Evolutionary conservation across 148 eudicot species (phyloP).

Genomic region (Linanthus parryae): DNA sequence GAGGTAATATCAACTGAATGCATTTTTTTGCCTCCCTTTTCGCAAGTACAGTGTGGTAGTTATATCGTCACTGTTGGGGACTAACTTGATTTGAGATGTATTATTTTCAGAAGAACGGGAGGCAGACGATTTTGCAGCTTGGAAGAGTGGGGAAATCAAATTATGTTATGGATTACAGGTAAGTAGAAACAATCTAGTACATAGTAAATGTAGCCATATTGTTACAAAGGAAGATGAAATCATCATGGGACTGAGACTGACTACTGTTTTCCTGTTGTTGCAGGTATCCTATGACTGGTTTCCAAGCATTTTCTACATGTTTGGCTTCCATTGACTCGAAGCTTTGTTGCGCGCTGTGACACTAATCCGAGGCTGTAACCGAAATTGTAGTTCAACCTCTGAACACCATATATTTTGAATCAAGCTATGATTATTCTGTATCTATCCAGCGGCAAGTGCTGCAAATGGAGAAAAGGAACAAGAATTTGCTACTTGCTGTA

Average conservation of each 20-base stretch:
- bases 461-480: too few relatives aligned
- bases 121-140: conserved; percentile 73
- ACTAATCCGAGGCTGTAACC: not conserved
- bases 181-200: conserved; percentile 3
- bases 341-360: conserved; percentile 75
- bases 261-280: not conserved
- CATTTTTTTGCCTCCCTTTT: too few relatives aligned
- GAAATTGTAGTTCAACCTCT: conserved; percentile 15
- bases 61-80: not conserved
- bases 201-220: not conserved
- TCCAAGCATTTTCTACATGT: conserved; percentile 90
- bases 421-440: too few relatives aligned
- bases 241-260: not conserved
- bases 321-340: conserved; percentile 92
- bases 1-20: conserved; percentile 64
- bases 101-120: conserved; percentile 70
- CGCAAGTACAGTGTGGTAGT: too few relatives aligned
- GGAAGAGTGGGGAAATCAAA: conserved; percentile 66
- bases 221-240: not conserved
- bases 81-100: conserved; percentile 1
- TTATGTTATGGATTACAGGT: conserved; percentile 91
- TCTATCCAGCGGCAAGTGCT: too few relatives aligned
- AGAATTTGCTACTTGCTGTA: too few relatives aligned
- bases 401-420: too few relatives aligned
- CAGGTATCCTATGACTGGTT: conserved; percentile 92